phyloP scores from a whole-genome alignment of 371 early-diverging fungal species.

The Thermomucor indicae-seudaticae region DNA sequence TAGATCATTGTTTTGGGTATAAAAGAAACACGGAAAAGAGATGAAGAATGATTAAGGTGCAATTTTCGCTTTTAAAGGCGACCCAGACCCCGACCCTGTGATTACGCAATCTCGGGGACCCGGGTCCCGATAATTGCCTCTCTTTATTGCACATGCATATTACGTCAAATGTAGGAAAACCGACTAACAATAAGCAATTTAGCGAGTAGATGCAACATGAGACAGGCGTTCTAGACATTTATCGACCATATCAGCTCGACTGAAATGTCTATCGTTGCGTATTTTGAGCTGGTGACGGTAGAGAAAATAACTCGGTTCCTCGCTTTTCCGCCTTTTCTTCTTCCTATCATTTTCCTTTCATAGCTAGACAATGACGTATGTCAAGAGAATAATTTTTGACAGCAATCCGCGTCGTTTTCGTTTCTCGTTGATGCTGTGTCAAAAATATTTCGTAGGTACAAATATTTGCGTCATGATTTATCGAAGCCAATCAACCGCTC shows the following conservation, averaged over 20 bases:
- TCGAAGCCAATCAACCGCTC: slow-evolving; percentile 36
- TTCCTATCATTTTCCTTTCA: slow-evolving; percentile 9
- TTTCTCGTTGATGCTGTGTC: slow-evolving; percentile 7
- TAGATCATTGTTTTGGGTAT: no score
- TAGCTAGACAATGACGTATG: background rate
- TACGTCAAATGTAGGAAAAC: no score
- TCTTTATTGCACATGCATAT: no score
- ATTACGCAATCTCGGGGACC: no score
- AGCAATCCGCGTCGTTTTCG: background rate
- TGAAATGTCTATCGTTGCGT: background rate
- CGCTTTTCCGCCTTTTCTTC: slow-evolving; percentile 39
- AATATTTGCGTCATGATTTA: slow-evolving; percentile 28
- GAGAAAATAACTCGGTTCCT: slow-evolving; percentile 28
- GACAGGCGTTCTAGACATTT: slow-evolving; percentile 11
- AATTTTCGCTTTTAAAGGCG: no score
- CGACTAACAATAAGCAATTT: no score
- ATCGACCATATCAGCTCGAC: slow-evolving; percentile 10
- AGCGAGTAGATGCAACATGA: slow-evolving; percentile 5
- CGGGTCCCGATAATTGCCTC: no score
- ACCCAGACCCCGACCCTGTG: no score
- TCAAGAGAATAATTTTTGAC: background rate
- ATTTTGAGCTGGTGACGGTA: slow-evolving; percentile 9
- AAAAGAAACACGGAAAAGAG: no score
- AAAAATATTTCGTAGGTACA: slow-evolving; percentile 40
- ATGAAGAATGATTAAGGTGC: no score